Evolutionary conservation across 257 asterid species (phyloP).

Genomic region (Penstemon newberryi): DNA sequence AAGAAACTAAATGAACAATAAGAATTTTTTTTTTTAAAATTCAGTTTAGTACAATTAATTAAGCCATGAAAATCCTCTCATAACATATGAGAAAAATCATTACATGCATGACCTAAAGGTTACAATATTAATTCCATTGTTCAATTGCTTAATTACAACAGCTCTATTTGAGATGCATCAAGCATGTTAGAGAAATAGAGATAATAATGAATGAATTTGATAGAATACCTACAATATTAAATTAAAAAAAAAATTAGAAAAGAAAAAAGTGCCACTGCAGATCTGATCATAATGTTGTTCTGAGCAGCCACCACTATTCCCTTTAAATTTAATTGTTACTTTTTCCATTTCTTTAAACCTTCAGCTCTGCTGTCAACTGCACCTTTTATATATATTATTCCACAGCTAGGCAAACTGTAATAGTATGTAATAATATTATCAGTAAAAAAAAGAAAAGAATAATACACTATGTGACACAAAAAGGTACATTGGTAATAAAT

Average conservation of each 20-base stretch:
- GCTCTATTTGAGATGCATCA: conserved; percentile 35
- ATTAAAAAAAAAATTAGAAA: conserved; percentile 24
- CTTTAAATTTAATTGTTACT: conserved; percentile 23
- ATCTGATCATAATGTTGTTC: conserved; percentile 55
- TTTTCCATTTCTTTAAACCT: conserved; percentile 25
- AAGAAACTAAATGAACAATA: too few species aligned
- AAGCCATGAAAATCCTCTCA: conserved; percentile 41
- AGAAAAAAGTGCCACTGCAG: conserved; percentile 51
- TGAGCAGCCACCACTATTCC: conserved; percentile 61
- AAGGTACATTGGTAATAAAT: conserved; percentile 19
- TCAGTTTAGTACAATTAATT: not conserved
- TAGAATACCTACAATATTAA: conserved; percentile 39
- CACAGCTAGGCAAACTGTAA: conserved; percentile 81
- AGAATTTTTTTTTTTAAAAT: too few species aligned
- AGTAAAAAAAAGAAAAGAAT: conserved; percentile 7
- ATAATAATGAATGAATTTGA: conserved; percentile 61
- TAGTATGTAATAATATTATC: conserved; percentile 26
- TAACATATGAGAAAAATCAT: conserved; percentile 41
- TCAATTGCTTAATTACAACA: conserved; percentile 20
- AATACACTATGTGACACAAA: conserved; percentile 1
- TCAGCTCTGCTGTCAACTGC: conserved; percentile 30
- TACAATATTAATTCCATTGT: conserved; percentile 35
- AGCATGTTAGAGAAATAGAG: conserved; percentile 52
- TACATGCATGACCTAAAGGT: conserved; percentile 30
- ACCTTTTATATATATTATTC: conserved; percentile 45